Evolutionary conservation across 2,329 filamentous ascomycete genomes (phyloP), one percentile per base, ranked within the genome.

Genomic region (Pyrenophora tritici-repentis): DNA sequence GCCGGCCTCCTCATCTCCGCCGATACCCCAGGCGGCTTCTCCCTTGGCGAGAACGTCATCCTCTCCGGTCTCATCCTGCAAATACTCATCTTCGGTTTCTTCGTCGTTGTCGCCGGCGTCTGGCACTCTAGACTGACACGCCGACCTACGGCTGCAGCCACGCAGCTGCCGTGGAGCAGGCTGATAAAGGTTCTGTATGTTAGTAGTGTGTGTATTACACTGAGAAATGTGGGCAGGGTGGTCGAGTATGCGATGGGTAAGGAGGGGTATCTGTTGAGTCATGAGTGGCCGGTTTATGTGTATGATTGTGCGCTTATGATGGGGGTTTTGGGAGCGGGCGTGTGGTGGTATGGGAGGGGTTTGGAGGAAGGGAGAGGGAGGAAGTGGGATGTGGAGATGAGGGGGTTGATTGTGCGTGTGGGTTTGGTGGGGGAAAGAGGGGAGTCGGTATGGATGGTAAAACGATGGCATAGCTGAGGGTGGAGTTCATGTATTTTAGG

Each of bases 41-140:
- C 75, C 20, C 67, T 70, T 10, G 81, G 79, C n/a, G 65, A 82
- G 56, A 76, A 78, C 14, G 72, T 86, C 41, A 78, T 86, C n/a
- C 68, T 86, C 6, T 78, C 59, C 1, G 84, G 85, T 2, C 71
- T 87, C 2, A 65, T 81, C 26, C 65, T 86, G 13, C 85, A 87
- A 62, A 75, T 87, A 18, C 33, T 82, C 35, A 77, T 82, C 47
- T 86, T 87, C 54, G 76, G 75, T 17, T 68, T 85, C 31, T 87
- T 87, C 60, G 67, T 82, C 31, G 48, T 77, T 4, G 76, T 78
- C 1, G 75, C 81, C 0, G 56, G 75, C 2, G 51, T 81, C 1
- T 84, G 85, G 68, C 78, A 86, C 55, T 2, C 43, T 56, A 2
- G 73, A 79, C 3, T 73, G 82, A n/a, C 51, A 41, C 1, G 63